Evolutionary conservation across 108 stramenopile species (phyloP), one percentile per base, ranked within the genome.

Genomic region (Fistulifera solaris): DNA sequence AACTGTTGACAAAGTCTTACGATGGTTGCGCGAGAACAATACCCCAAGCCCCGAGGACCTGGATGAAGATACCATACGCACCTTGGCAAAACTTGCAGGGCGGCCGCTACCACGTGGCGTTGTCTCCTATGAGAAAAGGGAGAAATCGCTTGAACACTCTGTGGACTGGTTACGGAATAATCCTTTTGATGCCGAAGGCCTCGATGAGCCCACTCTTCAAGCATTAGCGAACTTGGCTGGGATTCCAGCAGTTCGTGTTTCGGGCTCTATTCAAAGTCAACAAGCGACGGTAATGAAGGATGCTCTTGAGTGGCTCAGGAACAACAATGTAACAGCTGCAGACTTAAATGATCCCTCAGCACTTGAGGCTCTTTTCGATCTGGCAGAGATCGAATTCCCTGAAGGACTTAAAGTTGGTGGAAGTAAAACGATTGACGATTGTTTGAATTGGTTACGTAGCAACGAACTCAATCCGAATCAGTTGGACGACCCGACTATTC

Each of bases 261-360:
- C 14, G 10, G 42, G 6, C 43, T 19, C 35, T 41, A 23, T 22
- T 40, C 12, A 13, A 17, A 40, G 13, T 40, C 18, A 50, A 35
- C 31, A 38, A 40, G 21, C 22, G 22, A n/a, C 24, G 5, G 46
- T 21, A 1, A 27, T 45, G 47, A 67, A 74, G 15, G 39, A 39
- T 50, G 51, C 62, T 27, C 28, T 72, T 18, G 67, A 63, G 25
- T 71, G 70, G 70, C 40, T 65, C 25, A 25, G 70, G 41, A 64
- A 71, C 19, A 65, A 65, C 16, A 62, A 71, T 52, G 39, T 51
- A 1, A 58, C 56, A 26, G 58, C 42, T 2, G 25, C 10, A 16
- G 56, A 57, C 3, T 42, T 57, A 41, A 17, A 31, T 7, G 58
- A 59, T 40, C 18, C 58, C n/a, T 7, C 48, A 4, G 19, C 58